Base-by-base conservation (phyloP, 257 asterid species). In the Solanum habrochaites region DNA sequence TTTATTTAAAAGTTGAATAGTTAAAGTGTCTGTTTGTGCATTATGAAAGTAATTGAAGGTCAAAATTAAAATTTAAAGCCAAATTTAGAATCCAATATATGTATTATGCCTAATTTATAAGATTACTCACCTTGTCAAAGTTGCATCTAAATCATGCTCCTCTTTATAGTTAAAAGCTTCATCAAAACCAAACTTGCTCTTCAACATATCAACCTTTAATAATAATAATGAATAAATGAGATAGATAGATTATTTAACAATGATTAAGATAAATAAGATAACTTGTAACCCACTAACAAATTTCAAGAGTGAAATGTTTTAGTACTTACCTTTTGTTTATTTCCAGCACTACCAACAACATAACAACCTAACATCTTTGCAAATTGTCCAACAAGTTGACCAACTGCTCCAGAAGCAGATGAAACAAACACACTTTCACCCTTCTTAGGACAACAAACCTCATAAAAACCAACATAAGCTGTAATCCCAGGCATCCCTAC, bases 101-200 rank as follows among this genome's bases (percentile, higher is more conserved):
- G 29, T 27, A 27, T 27, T 27, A 27, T 27, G 29, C 1, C 29
- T 7, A 37, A n/a, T 37, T 37, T 52, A 52, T 42, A 20, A 40
- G 25, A n/a, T 3, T 4, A 56, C 88, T 52, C 3, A 88, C 92
- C 89, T 86, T 85, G 78, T 89, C 37, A 90, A 47, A 86, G 91
- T 42, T 69, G 86, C 87, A 62, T 37, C 31, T n/a, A 87, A 81
- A 71, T 89, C 89, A 3, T n/a, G 81, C 82, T 90, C 93, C 83
- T 87, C 92, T 43, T 90, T 90, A 52, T 90, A 90, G 58, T 90
- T 89, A 74, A 90, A 90, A 60, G 90, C 93, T 18, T 83, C 90
- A 23, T 90, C 90, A 43, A 83, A 90, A 21, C 90, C 90, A 27
- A 90, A 88, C 42, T 89, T 89, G 88, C 74, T 89, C 88, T 87